Conservation (phyloP, 805 yeast species). For the Hagleromyces aurorensis region DNA sequence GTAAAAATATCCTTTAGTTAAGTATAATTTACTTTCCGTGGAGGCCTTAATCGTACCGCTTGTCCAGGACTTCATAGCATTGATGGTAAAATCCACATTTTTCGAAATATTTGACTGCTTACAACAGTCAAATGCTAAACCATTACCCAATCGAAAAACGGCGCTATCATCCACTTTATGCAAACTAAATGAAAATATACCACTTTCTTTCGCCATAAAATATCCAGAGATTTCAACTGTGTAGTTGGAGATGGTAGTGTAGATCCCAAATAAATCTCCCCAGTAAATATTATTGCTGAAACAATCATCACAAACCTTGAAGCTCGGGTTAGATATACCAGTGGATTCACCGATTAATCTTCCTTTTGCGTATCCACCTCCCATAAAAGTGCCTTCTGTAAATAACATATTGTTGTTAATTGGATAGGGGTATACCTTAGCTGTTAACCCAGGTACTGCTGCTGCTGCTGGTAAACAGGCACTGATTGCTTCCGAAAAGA, state of each 20-base stretch:
- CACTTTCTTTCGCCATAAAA: conserved; percentile 24
- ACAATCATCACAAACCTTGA: no score
- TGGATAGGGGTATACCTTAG: conserved; percentile 3
- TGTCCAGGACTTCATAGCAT: conserved; percentile 5
- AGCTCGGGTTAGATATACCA: no score
- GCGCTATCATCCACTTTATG: conserved; percentile 27
- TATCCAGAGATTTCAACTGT: conserved; percentile 22
- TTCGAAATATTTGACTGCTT: conserved; percentile 8
- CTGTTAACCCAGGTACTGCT: conserved; percentile 3
- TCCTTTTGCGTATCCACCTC: conserved; percentile 1
- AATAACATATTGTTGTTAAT: conserved; percentile 1
- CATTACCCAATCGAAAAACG: conserved; percentile 25
- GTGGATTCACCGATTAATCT: conserved; percentile 1
- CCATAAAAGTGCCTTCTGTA: conserved; percentile 2
- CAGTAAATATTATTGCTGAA: background rate
- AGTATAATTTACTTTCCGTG: no score
- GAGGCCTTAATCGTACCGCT: no score
- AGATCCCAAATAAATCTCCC: conserved; percentile 5
- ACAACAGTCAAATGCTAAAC: conserved; percentile 31
- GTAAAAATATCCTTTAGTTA: conserved; percentile 11
- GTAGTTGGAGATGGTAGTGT: conserved; percentile 16
- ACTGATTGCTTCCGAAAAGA: no score
- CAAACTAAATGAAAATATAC: conserved; percentile 23
- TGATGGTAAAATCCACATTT: conserved; percentile 1
- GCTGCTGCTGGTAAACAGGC: conserved; percentile 5